These are phyloP conservation scores for Nematocida sp. DNA, from an alignment of 371 early-diverging fungal species.

Conservation along the genomic window DNA sequence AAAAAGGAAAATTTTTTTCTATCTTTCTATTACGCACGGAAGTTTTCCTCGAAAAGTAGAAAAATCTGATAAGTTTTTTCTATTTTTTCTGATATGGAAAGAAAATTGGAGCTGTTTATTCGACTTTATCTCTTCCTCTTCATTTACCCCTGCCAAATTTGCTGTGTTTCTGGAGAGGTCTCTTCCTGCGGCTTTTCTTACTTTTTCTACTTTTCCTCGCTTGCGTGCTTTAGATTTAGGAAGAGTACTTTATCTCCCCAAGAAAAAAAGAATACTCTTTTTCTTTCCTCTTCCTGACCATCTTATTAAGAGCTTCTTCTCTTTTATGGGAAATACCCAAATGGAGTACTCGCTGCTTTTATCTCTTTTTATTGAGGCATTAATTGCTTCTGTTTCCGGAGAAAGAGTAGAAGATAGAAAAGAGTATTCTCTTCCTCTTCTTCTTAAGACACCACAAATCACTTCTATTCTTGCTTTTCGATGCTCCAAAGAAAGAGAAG, in stretches of 20 bases:
- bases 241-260: neutral
- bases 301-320: no score
- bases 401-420: neutral
- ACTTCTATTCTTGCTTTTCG: neutral
- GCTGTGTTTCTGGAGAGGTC: neutral
- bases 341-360: no score
- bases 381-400: neutral
- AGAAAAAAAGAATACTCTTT: neutral
- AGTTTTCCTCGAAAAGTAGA: no score
- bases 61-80: no score
- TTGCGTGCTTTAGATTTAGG: neutral
- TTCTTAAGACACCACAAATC: constrained; percentile 19
- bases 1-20: no score
- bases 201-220: neutral
- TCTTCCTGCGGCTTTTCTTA: neutral
- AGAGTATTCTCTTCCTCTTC: neutral
- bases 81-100: no score
- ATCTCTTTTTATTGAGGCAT: constrained; percentile 28
- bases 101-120: no score
- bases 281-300: no score
- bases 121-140: no score
- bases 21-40: no score
- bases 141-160: neutral
- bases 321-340: no score
- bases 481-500: constrained; percentile 6